Conservation (phyloP, 202 grass and related monocot genomes). For the Musa balbisiana region DNA sequence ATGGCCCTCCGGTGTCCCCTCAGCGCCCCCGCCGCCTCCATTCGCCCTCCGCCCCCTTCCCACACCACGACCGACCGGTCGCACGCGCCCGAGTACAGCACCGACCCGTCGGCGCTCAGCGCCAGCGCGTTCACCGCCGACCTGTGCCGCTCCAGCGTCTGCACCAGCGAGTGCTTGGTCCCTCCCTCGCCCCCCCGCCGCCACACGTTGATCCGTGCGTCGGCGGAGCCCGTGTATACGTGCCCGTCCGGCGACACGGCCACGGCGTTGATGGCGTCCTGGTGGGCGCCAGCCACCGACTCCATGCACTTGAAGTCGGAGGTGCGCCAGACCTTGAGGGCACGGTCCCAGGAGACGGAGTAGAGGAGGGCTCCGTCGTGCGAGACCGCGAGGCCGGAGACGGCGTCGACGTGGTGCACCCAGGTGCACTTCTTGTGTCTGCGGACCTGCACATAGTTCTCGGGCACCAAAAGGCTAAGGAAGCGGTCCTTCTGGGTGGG, state of each 20-base stretch:
- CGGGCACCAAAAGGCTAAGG: slow-evolving; percentile 31
- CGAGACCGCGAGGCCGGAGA: slow-evolving; percentile 43
- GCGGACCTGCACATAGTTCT: slow-evolving; percentile 50
- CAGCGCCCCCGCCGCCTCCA: slow-evolving; percentile 46
- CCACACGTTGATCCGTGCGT: slow-evolving; percentile 49
- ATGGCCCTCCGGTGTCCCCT: slow-evolving; percentile 51
- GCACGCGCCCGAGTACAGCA: slow-evolving; percentile 58
- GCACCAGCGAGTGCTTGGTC: slow-evolving; percentile 31
- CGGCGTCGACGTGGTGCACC: slow-evolving; percentile 61
- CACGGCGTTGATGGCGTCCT: slow-evolving; percentile 57
- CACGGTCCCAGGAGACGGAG: slow-evolving; percentile 60
- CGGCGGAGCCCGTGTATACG: slow-evolving; percentile 58
- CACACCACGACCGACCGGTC: slow-evolving; percentile 56
- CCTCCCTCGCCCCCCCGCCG: slow-evolving; percentile 1
- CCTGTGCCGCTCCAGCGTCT: slow-evolving; percentile 35
- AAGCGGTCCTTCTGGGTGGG: slow-evolving; percentile 36
- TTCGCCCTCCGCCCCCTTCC: slow-evolving; percentile 25
- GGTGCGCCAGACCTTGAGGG: slow-evolving; percentile 48
- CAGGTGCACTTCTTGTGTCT: slow-evolving; percentile 41
- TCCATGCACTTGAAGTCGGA: slow-evolving; percentile 46
- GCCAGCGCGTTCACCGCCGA: slow-evolving; percentile 59
- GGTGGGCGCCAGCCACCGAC: slow-evolving; percentile 35
- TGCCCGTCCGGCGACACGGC: slow-evolving; percentile 34
- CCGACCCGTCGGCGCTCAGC: slow-evolving; percentile 26
- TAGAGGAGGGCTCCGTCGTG: slow-evolving; percentile 42